Base-by-base conservation (phyloP, 441 rosid genomes). In the Erysimum pusillum region DNA sequence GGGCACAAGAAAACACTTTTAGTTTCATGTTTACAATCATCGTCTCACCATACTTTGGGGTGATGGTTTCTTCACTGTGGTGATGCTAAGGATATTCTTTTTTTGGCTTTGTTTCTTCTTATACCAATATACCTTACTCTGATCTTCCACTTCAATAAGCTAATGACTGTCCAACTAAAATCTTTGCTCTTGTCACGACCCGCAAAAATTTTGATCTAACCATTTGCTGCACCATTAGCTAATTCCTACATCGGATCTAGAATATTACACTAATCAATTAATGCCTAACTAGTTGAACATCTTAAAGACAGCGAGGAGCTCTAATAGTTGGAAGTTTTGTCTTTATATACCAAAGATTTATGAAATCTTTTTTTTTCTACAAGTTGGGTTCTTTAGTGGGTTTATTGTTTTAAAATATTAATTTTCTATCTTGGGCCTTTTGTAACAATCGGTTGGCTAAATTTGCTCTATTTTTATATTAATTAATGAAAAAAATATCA, bases 11-110 rank as follows among this genome's bases (percentile, higher is more conserved):
- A 51, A n/a, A 38, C 15, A 67, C 51, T 52, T 49, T 18, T 17
- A 17, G 34, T 66, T 67, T 53, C 38, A 52, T 49, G 70, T 52
- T 18, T 67, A 22, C 49, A 48, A 67, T 64, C 32, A 51, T 67
- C 13, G 35, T 52, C 45, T 67, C 49, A 20, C 22, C 5, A 67
- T 22, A 22, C 17, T 15, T 46, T 28, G 38, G 52, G 14, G 38
- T 52, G 48, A 4, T 17, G 34, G 44, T 48, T n/a, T n/a, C n/a
- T n/a, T n/a, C n/a, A n/a, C n/a, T n/a, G n/a, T n/a, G n/a, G n/a
- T n/a, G n/a, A 45, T 63, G 25, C 41, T 42, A 9, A 31, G 25
- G 6, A 63, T 45, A 63, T 45, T 63, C 25, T 12, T 41, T 41
- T 42, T 5, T 13, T 2, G 41, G 42, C 4, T 15, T 58, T 57